Base-by-base conservation (phyloP, 2,329 filamentous ascomycete species). In the Trichoderma pleuroti region DNA sequence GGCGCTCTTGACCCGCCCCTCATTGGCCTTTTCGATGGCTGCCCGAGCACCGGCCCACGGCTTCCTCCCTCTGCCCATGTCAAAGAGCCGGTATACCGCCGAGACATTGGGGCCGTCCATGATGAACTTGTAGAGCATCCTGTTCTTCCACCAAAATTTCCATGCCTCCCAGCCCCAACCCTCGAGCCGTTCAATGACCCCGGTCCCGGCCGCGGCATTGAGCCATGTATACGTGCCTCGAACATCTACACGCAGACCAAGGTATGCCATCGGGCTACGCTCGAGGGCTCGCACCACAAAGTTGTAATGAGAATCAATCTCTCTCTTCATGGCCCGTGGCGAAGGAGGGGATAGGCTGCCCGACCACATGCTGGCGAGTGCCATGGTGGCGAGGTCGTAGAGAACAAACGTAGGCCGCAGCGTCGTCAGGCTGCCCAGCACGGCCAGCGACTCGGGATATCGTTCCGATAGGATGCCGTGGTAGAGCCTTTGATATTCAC, bases 71-170 rank as follows among this genome's bases (percentile, higher is more conserved):
- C 74, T 72, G 18, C 78, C 80, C 30, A 77, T 83, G 70, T 82
- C 79, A 71, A 85, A 84, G 9, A 83, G 75, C 1, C 82, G 79
- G 69, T 81, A 82, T 9, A 79, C 78, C 39, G 81, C 81, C 10
- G 82, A 80, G 21, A 77, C 76, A 73, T 82, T 79, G 3, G 72
- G 73, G 0, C 82, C 82, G n/a, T 78, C 75, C 75, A 82, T 81
- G 68, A 84, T 74, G 66, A 82, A 68, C 11, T 78, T 78, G 68
- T 82, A 84, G 30, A 84, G 77, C 70, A 78, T 78, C 39, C 78
- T 77, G 67, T 85, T 80, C 12, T 72, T 76, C 76, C 80, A 80
- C 82, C 83, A 84, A 36, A 84, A 80, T 72, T 77, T 77, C 83
- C 83, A 85, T 4, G 79, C 81, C 24, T 78, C 76, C 76, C 75